Evolutionary conservation across 2,329 filamentous ascomycete species (phyloP), one percentile per base, ranked within the genome.

Genomic region (Acrocalymma vagum): DNA sequence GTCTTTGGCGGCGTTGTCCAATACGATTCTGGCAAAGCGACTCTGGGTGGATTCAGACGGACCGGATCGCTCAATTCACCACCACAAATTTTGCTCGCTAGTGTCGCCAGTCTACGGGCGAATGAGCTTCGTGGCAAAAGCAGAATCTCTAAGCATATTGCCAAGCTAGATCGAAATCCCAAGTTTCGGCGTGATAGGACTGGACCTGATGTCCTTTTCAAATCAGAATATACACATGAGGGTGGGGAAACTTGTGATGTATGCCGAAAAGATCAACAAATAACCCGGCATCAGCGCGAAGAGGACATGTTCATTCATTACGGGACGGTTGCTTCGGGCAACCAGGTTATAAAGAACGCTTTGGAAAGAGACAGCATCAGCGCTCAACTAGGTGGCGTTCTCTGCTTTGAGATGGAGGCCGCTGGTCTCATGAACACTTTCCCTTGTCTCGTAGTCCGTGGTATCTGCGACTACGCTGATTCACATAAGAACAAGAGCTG

Each of bases 21-120:
- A 17, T 41, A 41, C 23, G 38, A 41, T 25, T 14, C 22, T 8
- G 38, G 38, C 8, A 41, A 41, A 25, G 38, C 29, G 5, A 34
- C 28, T 9, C 29, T 24, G 17, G 23, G 29, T 16, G 29, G 38
- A 16, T 41, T 41, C 24, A 23, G 24, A 14, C 14, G 36, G 28
- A 39, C 28, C 14, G 25, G 14, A 23, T 29, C 25, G 20, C 35
- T 38, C 16, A 29, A 38, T n/a, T 29, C 25, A 3, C 35, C 26
- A 11, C 35, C 35, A 16, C 11, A 20, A 6, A 38, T 38, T 5
- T n/a, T 30, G 26, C 35, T 38, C 17, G 26, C 15, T 16, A 27
- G 25, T 9, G 17, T 30, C 11, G 15, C 24, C 9, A 14, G 25
- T 6, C 18, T 38, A 21, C 17, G 21, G 13, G 35, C 33, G 6